These are phyloP conservation scores for Phytophthora rubi DNA, from an alignment of 352 stramenopile species.

Conservation along the genomic window DNA sequence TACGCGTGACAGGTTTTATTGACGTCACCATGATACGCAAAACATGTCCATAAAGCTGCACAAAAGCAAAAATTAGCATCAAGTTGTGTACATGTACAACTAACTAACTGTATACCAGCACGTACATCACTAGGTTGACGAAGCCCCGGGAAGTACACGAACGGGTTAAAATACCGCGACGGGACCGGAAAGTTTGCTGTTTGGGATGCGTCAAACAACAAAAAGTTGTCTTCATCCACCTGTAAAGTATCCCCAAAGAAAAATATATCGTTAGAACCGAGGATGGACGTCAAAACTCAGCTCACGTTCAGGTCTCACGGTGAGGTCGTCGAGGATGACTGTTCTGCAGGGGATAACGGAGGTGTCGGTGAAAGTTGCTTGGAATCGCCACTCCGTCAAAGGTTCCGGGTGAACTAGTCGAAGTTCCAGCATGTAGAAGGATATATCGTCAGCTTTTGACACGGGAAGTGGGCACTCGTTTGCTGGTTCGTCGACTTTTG, in stretches of 20 bases:
- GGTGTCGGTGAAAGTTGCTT: constrained; percentile 52
- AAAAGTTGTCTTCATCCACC: constrained; percentile 52
- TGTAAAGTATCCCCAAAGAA: constrained; percentile 8
- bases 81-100: background rate
- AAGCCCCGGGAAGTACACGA: constrained; percentile 53
- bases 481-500: background rate
- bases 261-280: background rate
- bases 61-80: constrained; percentile 1
- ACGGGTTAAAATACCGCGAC: constrained; percentile 46
- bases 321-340: constrained; percentile 51
- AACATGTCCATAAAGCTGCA: constrained; percentile 58
- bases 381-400: constrained; percentile 52
- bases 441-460: constrained; percentile 38
- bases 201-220: constrained; percentile 39
- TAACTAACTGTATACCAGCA: background rate
- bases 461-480: background rate
- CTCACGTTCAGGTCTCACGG: constrained; percentile 18
- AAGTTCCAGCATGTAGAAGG: constrained; percentile 65
- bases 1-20: constrained; percentile 41
- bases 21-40: constrained; percentile 56
- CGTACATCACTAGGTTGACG: constrained; percentile 51
- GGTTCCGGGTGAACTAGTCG: constrained; percentile 48
- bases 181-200: constrained; percentile 1
- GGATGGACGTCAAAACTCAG: background rate
- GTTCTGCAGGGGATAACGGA: constrained; percentile 32